Percentiles rank a stretch among this genome's conserved stretches.
These are phyloP conservation scores for Phytopythium boreale DNA, from an alignment of 352 stramenopile species.

Conservation along the genomic window DNA sequence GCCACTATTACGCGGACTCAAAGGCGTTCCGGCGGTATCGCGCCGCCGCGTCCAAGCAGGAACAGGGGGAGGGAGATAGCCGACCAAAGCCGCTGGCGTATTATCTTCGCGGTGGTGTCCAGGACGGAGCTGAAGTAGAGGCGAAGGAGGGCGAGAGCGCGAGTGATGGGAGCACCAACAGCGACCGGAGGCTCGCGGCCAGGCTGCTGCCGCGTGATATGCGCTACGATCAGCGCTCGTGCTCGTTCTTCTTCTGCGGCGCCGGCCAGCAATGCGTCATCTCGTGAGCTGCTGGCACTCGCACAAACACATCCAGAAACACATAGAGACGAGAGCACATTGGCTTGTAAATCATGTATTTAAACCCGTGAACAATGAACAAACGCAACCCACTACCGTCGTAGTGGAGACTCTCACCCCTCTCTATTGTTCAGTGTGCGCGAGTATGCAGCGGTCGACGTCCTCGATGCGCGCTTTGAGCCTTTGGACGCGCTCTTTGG, in stretches of 20 bases:
- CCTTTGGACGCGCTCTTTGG: conserved; percentile 32
- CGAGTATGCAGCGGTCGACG: conserved; percentile 37
- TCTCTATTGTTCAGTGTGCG: conserved; percentile 7
- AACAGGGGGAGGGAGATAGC: conserved; percentile 8
- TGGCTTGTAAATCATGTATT: conserved; percentile 5
- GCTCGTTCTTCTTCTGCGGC: conserved; percentile 28
- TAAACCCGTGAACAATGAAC: neutral
- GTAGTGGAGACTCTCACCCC: no score
- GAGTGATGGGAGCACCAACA: neutral
- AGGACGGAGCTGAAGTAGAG: neutral
- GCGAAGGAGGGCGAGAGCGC: conserved; percentile 20
- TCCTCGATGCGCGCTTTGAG: conserved; percentile 35
- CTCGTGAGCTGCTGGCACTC: conserved; percentile 11
- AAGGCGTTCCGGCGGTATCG: conserved; percentile 66
- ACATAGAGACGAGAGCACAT: neutral
- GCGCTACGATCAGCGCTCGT: conserved; percentile 28
- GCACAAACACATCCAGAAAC: neutral
- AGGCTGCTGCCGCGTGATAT: neutral
- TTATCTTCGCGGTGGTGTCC: conserved; percentile 2
- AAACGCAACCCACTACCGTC: neutral
- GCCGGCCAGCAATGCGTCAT: conserved; percentile 25
- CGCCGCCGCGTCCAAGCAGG: conserved; percentile 34
- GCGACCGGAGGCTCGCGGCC: neutral
- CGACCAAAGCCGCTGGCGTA: conserved; percentile 9
- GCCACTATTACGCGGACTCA: conserved; percentile 75